Evolutionary conservation across 225 moss, liverwort and hornwort species (phyloP), one percentile per base, ranked within the genome.

Genomic region (Sphagnum contortum): DNA sequence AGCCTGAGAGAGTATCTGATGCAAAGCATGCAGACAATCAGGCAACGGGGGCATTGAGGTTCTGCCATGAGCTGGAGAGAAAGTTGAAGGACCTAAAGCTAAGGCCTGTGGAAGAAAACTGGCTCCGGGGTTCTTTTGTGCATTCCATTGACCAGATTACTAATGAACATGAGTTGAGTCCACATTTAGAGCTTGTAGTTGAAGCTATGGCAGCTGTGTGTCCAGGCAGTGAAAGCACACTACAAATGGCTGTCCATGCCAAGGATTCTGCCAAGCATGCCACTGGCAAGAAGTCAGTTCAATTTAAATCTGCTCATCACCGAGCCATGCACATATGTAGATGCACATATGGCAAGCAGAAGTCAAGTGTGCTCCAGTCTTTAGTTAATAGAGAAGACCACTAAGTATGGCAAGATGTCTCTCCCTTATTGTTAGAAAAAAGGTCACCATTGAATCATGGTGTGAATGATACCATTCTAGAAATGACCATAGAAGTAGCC

Each of bases 341-440:
- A 12, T 91, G 80, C 62, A 89, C 91, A 8, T 94, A 84, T 58
- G 94, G 94, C 3, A 94, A 89, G 74, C 91, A 91, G 68, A 94
- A 81, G 71, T 59, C 70, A 2, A 73, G 71, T 62, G 80, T 94
- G 48, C 57, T 94, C 66, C 94, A 91, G 74, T 75, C 89, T 57
- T 71, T 91, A 66, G 81, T 91, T 45, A 90, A 93, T 55, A 78
- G 61, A 50, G 77, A 73, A 45, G 81, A 84, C 4, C 74, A 81
- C 61, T 69, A 77, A 65, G 71, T 66, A 3, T 83, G 77, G 65
- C 44, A 47, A 12, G 48, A 48, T 46, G 12, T 48, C 48, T 46
- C 62, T 47, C 62, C 45, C 50, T 12, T 50, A 6, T 29, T 29
- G 29, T 29, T 29, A 29, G 29, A 29, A 29, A 29, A 29, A 29